Base-by-base conservation (phyloP, 495 filamentous ascomycete genomes). In the Talaromyces proteolyticus region DNA sequence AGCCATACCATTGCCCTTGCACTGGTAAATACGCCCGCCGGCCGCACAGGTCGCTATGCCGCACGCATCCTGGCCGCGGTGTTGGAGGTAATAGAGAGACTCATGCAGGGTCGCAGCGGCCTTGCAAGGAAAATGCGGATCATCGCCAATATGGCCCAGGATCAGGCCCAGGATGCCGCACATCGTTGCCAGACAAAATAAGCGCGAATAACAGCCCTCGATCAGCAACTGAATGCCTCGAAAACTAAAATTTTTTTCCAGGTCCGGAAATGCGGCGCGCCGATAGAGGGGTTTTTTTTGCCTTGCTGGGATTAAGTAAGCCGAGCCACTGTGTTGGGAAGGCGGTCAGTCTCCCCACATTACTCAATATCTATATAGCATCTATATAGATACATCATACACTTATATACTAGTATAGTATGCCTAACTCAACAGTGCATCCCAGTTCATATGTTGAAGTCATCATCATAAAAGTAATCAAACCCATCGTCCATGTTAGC, bases 1-100 rank as follows among this genome's bases (percentile, higher is more conserved):
- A 20, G 88, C 93, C 79, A 96, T 88, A 26, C 91, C 92, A 64
- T 92, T 92, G 47, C 90, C 88, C 71, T 96, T 96, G 66, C 88
- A 83, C 57, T 95, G 91, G 67, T 84, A 91, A 50, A 96, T 86
- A 11, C 87, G 79, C 53, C 92, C 90, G 12, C 88, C 87, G 0
- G 77, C 64, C 4, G 80, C 84, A 59, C 88, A 95, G 19, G 85
- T 91, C 24, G 74, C 69, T 40, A 95, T 91, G 44, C 92, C 92
- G 44, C 87, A 91, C 20, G 91, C 92, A 85, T 96, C 91, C 63
- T 96, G 89, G 47, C 91, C 89, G 58, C 91, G 66, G 59, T 77
- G 86, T 69, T 91, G 90, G 12, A 96, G 81, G 54, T 91, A 84
- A 66, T 93, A 95, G 11, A 95, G 77, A 10, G 87, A 86, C 66